Percentiles rank a stretch among this genome's conserved stretches.
Evolutionary conservation across 1,284 basidiomycete genomes (phyloP).

Genomic region (Marasmius tenuissimus): DNA sequence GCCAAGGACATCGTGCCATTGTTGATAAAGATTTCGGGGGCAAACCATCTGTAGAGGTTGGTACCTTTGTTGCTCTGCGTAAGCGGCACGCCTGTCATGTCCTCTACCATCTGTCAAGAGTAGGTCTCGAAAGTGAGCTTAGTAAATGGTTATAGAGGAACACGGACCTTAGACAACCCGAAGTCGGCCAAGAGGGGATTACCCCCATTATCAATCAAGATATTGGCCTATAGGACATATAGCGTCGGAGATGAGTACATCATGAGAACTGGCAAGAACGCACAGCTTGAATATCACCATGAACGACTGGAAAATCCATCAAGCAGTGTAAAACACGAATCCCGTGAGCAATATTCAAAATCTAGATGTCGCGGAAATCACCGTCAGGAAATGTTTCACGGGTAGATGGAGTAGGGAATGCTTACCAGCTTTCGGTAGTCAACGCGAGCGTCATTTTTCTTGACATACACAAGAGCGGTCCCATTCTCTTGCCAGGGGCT

Average conservation of each 20-base stretch:
- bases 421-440: constrained; percentile 43
- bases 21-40: constrained; percentile 48
- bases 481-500: constrained; percentile 58
- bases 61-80: constrained; percentile 41
- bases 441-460: constrained; percentile 29
- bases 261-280: background rate
- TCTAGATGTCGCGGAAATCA: constrained; percentile 26
- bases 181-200: constrained; percentile 1
- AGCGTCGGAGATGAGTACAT: constrained; percentile 22
- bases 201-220: background rate
- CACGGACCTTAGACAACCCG: background rate
- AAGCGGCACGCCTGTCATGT: constrained; percentile 49
- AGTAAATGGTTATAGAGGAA: background rate
- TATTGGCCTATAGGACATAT: background rate
- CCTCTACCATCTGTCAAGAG: constrained; percentile 46
- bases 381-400: background rate
- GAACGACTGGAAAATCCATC: constrained; percentile 48
- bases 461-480: constrained; percentile 47
- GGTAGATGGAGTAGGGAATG: background rate
- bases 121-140: background rate
- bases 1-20: constrained; percentile 43
- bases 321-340: constrained; percentile 44
- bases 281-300: constrained; percentile 50
- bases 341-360: constrained; percentile 45
- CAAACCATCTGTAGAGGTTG: constrained; percentile 40